phyloP scores from a whole-genome alignment of 768 basidiomycete species.

The Panaeolus cyanescens region DNA sequence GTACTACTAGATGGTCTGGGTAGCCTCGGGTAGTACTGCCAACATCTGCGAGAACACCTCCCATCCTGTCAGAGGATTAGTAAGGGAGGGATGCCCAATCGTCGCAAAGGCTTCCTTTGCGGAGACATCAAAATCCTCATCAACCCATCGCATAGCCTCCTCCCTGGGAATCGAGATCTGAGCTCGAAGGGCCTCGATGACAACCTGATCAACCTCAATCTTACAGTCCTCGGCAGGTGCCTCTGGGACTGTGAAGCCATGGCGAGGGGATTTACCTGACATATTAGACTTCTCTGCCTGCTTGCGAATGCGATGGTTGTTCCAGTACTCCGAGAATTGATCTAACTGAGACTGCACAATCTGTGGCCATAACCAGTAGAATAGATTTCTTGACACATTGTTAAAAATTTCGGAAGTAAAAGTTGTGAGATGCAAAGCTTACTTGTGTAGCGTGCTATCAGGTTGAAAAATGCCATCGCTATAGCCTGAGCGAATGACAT shows the following conservation, averaged over 20 bases:
- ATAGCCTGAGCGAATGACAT: slow-evolving; percentile 14
- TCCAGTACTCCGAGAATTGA: slow-evolving; percentile 27
- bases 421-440: no score
- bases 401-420: not conserved
- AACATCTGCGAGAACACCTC: slow-evolving; percentile 6
- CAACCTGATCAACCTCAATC: slow-evolving; percentile 14
- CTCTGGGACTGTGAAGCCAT: slow-evolving; percentile 16
- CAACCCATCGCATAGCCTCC: slow-evolving; percentile 20
- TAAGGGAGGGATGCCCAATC: slow-evolving; percentile 9
- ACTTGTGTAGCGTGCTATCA: slow-evolving; percentile 16
- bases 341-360: slow-evolving; percentile 25
- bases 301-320: slow-evolving; percentile 20
- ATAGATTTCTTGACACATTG: slow-evolving; percentile 13
- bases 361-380: slow-evolving; percentile 30
- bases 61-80: slow-evolving; percentile 10
- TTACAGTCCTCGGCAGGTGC: slow-evolving; percentile 13
- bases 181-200: slow-evolving; percentile 15
- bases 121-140: slow-evolving; percentile 11
- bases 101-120: slow-evolving; percentile 6
- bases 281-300: slow-evolving; percentile 24
- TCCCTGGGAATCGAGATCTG: slow-evolving; percentile 14
- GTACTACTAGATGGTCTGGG: not conserved
- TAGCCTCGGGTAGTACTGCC: slow-evolving; percentile 1
- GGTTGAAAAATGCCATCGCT: slow-evolving; percentile 15
- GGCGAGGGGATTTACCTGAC: slow-evolving; percentile 22